Conservation (phyloP, 1,284 basidiomycete genomes). For the Tremellales sp. region DNA sequence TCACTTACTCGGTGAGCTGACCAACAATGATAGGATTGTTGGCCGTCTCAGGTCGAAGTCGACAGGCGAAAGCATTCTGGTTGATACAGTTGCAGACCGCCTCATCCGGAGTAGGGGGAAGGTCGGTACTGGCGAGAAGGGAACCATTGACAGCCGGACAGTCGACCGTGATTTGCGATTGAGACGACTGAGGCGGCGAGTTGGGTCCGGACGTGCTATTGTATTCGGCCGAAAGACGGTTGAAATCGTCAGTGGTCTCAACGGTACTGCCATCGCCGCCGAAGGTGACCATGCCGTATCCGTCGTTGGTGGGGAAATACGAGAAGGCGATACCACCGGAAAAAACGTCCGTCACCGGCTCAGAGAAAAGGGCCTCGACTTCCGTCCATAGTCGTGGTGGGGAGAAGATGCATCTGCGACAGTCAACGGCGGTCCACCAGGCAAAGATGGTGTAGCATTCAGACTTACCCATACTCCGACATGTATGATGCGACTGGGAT, state of each 20-base stretch:
- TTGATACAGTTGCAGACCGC: conserved; percentile 73
- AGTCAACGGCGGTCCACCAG: conserved; percentile 1
- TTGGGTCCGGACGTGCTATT: conserved; percentile 59
- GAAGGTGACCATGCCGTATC: conserved; percentile 81
- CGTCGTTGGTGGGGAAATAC: conserved; percentile 67
- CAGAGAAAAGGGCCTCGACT: conserved; percentile 65
- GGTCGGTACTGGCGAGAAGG: conserved; percentile 62
- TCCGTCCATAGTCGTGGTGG: conserved; percentile 76
- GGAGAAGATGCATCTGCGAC: conserved; percentile 56
- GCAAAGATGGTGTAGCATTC: neutral
- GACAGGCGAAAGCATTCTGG: conserved; percentile 61
- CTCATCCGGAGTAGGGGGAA: conserved; percentile 80
- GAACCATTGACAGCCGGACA: conserved; percentile 63
- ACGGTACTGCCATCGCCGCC: conserved; percentile 47
- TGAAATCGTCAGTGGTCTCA: conserved; percentile 55
- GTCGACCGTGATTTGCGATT: conserved; percentile 57
- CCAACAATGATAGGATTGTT: conserved; percentile 69
- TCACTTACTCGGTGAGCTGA: conserved; percentile 53
- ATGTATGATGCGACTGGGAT: conserved; percentile 82
- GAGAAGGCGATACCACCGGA: conserved; percentile 82
- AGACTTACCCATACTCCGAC: conserved; percentile 71
- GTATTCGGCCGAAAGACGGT: conserved; percentile 62
- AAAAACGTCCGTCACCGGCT: conserved; percentile 70
- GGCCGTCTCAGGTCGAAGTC: conserved; percentile 60
- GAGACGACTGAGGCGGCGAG: conserved; percentile 58